Evolutionary conservation across 306 rosid species (phyloP).

Genomic region (Hippophae rhamnoides): DNA sequence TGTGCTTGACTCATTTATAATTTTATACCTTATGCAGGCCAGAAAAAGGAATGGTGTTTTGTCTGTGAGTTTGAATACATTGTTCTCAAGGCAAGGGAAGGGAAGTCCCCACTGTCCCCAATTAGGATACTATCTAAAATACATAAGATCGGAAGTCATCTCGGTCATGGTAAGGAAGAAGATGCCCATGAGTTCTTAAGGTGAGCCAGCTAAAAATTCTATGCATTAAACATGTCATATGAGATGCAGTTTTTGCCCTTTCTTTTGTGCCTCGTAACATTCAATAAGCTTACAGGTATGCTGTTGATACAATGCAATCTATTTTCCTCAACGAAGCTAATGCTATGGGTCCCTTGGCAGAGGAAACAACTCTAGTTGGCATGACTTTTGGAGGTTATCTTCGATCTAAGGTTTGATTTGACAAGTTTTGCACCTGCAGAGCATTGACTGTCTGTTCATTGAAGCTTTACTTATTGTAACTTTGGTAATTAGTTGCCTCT

Average conservation of each 20-base stretch:
- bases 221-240: conserved; percentile 9
- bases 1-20: conserved; percentile 9
- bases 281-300: conserved; percentile 54
- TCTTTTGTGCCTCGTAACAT: conserved; percentile 14
- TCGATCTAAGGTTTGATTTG: conserved; percentile 57
- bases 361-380: conserved; percentile 68
- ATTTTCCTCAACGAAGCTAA: conserved; percentile 61
- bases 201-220: conserved; percentile 35
- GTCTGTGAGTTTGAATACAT: conserved; percentile 67
- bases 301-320: conserved; percentile 75
- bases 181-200: conserved; percentile 86
- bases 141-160: conserved; percentile 70
- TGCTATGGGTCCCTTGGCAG: conserved; percentile 43
- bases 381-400: conserved; percentile 72
- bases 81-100: conserved; percentile 61
- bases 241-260: neutral
- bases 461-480: neutral
- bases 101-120: conserved; percentile 61
- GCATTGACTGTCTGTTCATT: neutral
- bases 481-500: conserved; percentile 3
- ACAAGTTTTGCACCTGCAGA: neutral
- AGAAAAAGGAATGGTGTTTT: conserved; percentile 78
- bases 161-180: conserved; percentile 75
- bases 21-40: conserved; percentile 34
- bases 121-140: conserved; percentile 66